Evolutionary conservation across 345 rosid species (phyloP).

Genomic region (Lumnitzera littorea): DNA sequence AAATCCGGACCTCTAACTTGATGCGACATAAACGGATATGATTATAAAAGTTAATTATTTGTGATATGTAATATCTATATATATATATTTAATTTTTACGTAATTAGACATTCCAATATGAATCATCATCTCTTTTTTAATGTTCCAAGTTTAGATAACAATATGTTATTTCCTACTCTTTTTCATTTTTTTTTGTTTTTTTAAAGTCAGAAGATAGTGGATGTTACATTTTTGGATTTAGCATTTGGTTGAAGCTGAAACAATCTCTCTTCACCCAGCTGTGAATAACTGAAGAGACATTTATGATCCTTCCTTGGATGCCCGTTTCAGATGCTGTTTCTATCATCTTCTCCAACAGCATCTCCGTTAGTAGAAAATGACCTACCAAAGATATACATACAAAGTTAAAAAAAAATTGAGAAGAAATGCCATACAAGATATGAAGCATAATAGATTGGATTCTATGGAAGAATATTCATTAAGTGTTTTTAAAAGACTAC

Average conservation of each 20-base stretch:
- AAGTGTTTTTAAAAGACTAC: too few species aligned
- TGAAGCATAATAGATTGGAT: too few species aligned
- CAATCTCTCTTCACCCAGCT: slow-evolving; percentile 67
- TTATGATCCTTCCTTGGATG: slow-evolving; percentile 75
- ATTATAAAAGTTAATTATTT: background rate
- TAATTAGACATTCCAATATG: background rate
- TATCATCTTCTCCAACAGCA: slow-evolving; percentile 71
- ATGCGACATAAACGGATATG: too few species aligned
- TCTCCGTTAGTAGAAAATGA: slow-evolving; percentile 74
- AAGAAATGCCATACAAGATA: too few species aligned
- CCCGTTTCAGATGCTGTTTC: slow-evolving; percentile 66
- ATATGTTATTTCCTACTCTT: too few species aligned
- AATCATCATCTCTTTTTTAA: background rate
- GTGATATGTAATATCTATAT: too few species aligned
- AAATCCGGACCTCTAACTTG: too few species aligned
- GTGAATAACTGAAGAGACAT: slow-evolving; percentile 91
- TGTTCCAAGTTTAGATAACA: too few species aligned
- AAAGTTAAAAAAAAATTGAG: background rate
- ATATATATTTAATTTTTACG: too few species aligned
- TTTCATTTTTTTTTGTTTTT: too few species aligned
- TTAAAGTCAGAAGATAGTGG: background rate
- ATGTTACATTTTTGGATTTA: slow-evolving; percentile 62
- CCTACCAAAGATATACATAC: slow-evolving; percentile 37
- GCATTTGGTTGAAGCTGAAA: slow-evolving; percentile 55
- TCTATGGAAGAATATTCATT: too few species aligned